These are phyloP conservation scores for Neurospora tetrasperma DNA, from an alignment of 495 filamentous ascomycete species.

Conservation along the genomic window DNA sequence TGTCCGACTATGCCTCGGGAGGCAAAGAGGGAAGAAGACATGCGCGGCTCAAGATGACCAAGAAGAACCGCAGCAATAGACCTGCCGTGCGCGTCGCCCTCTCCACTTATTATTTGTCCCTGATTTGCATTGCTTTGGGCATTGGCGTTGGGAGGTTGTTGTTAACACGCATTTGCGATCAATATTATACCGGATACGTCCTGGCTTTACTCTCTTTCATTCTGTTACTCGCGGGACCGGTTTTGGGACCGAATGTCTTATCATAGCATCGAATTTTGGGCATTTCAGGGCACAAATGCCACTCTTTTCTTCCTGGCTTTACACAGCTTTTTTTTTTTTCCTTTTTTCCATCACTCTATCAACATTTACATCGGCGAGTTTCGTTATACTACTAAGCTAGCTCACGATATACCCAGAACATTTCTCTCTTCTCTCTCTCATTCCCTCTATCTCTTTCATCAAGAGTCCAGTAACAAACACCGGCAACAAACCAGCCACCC, in stretches of 20 bases:
- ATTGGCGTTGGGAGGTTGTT: constrained; percentile 1
- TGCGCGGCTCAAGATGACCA: neutral
- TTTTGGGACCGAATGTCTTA: neutral
- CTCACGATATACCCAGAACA: neutral
- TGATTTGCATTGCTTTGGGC: neutral
- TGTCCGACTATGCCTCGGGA: neutral
- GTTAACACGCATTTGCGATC: neutral
- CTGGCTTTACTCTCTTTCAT: neutral
- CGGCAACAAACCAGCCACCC: neutral
- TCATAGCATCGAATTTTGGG: neutral
- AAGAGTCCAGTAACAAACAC: neutral
- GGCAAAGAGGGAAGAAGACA: neutral
- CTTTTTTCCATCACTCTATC: neutral
- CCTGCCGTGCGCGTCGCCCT: neutral
- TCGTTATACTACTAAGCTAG: neutral
- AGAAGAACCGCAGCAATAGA: neutral
- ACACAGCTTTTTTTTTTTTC: neutral
- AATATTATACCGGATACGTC: neutral
- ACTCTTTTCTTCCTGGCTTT: neutral
- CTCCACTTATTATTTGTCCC: neutral
- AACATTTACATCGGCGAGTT: neutral
- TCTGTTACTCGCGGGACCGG: neutral
- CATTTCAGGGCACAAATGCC: neutral
- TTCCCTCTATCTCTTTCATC: neutral
- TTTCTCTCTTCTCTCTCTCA: neutral